Percentiles rank a stretch among this genome's conserved stretches.
Evolutionary conservation across 495 filamentous ascomycete genomes (phyloP).

Genomic region (Hypoxylon fragiforme): DNA sequence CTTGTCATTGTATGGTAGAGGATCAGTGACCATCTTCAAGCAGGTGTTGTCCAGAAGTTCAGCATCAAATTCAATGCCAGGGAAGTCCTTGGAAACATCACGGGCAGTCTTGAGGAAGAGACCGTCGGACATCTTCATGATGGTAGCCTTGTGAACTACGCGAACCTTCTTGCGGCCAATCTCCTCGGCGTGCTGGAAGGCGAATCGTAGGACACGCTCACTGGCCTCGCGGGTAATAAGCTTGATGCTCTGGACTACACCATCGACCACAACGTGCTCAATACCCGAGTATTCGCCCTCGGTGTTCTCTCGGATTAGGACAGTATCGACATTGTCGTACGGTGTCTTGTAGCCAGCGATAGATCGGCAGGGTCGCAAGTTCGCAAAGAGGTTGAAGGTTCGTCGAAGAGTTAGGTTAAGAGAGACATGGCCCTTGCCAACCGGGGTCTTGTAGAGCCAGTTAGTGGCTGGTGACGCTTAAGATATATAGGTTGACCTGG

Average conservation of each 20-base stretch:
- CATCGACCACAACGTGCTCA: conserved; percentile 97
- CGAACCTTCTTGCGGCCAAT: conserved; percentile 94
- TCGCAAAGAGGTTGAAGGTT: conserved; percentile 99
- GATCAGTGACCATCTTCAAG: conserved; percentile 95
- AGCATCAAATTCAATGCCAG: conserved; percentile 89
- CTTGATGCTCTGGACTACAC: conserved; percentile 99
- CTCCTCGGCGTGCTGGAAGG: conserved; percentile 93
- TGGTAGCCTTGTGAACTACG: conserved; percentile 98
- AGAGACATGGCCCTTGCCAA: conserved; percentile 98
- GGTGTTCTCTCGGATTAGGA: conserved; percentile 98
- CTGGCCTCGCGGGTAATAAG: conserved; percentile 92
- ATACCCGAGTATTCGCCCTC: conserved; percentile 99
- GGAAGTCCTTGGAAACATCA: conserved; percentile 89
- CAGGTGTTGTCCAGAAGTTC: conserved; percentile 99
- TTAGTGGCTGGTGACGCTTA: no score
- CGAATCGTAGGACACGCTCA: conserved; percentile 92
- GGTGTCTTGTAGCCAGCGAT: conserved; percentile 97
- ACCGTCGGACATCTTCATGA: conserved; percentile 99
- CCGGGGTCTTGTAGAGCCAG: conserved; percentile 69
- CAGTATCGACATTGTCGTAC: conserved; percentile 96
- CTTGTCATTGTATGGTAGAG: conserved; percentile 95
- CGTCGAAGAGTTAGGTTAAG: conserved; percentile 97
- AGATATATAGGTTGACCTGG: background rate
- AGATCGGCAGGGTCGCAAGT: conserved; percentile 95
- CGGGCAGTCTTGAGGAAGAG: conserved; percentile 88